phyloP scores from a whole-genome alignment of 768 basidiomycete genomes.

The Arthromyces matolae region DNA sequence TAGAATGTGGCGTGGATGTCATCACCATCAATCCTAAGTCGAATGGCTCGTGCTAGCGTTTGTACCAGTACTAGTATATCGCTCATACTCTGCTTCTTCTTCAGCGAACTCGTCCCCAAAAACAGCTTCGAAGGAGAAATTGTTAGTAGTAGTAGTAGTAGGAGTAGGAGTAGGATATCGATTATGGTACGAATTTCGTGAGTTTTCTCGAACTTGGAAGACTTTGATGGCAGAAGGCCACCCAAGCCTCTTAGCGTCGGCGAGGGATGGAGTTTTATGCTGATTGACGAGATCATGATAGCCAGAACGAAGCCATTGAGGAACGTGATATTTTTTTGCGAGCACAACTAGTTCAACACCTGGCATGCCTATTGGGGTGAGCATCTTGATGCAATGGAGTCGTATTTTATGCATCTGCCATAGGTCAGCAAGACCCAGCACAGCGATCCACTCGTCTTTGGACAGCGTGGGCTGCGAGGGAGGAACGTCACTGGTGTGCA shows the following conservation, averaged over 20 bases:
- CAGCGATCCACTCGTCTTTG: constrained; percentile 15
- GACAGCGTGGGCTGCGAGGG: neutral
- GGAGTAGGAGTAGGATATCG: neutral
- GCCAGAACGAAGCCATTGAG: constrained; percentile 14
- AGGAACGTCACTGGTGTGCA: constrained; percentile 5
- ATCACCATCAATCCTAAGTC: no score
- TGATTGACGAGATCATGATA: constrained; percentile 10
- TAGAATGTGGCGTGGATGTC: no score
- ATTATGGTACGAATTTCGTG: neutral
- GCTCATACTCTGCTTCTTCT: neutral
- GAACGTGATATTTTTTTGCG: constrained; percentile 14
- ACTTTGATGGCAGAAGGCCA: constrained; percentile 10
- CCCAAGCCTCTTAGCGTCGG: constrained; percentile 9
- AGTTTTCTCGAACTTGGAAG: constrained; percentile 12
- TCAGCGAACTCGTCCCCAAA: constrained; percentile 2
- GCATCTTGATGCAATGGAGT: constrained; percentile 8
- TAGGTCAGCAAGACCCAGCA: constrained; percentile 11
- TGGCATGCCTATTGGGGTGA: constrained; percentile 1
- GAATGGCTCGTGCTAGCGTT: no score
- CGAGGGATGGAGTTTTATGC: neutral
- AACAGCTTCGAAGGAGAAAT: constrained; percentile 1
- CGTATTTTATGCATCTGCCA: constrained; percentile 17
- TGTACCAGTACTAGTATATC: no score
- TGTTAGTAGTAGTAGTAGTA: no score
- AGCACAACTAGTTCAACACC: constrained; percentile 7